These are phyloP conservation scores for Rhododendron ovatum DNA, from an alignment of 148 eudicot genomes.

Conservation along the genomic window DNA sequence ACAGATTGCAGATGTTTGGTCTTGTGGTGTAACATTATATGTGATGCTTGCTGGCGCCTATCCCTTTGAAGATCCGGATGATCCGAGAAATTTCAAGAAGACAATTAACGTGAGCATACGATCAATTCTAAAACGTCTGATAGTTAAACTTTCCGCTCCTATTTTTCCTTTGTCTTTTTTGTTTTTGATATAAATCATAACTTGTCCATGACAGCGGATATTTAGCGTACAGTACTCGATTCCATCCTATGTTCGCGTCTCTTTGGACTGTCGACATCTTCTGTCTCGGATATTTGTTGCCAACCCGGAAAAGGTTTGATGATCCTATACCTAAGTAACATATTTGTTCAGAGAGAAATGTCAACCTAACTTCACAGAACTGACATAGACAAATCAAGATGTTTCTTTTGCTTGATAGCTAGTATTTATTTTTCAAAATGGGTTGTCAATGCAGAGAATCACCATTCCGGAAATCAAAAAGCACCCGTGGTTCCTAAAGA, in stretches of 20 bases:
- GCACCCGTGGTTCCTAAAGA: slow-evolving; percentile 80
- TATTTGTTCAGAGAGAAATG: background rate
- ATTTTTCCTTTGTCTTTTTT: background rate
- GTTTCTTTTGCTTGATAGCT: background rate
- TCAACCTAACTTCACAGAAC: background rate
- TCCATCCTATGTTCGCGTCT: slow-evolving; percentile 49
- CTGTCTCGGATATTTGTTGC: slow-evolving; percentile 71
- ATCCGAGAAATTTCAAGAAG: slow-evolving; percentile 69
- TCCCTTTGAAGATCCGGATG: slow-evolving; percentile 79
- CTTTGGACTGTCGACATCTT: slow-evolving; percentile 69
- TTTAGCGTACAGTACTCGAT: slow-evolving; percentile 54
- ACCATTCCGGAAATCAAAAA: slow-evolving; percentile 72
- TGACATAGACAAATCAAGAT: background rate
- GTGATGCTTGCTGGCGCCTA: slow-evolving; percentile 89
- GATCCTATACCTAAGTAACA: background rate
- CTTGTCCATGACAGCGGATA: slow-evolving; percentile 52
- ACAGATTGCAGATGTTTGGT: slow-evolving; percentile 97
- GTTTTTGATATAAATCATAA: background rate
- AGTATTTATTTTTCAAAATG: background rate
- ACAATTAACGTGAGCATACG: slow-evolving; percentile 8
- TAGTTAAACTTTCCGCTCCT: background rate
- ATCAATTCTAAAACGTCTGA: slow-evolving; percentile 10
- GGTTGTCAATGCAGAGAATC: slow-evolving; percentile 59
- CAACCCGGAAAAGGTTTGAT: slow-evolving; percentile 63
- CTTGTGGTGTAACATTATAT: slow-evolving; percentile 85